Evolutionary conservation across 495 filamentous ascomycete species (phyloP).

Genomic region (Aspergillus olivimuriae): DNA sequence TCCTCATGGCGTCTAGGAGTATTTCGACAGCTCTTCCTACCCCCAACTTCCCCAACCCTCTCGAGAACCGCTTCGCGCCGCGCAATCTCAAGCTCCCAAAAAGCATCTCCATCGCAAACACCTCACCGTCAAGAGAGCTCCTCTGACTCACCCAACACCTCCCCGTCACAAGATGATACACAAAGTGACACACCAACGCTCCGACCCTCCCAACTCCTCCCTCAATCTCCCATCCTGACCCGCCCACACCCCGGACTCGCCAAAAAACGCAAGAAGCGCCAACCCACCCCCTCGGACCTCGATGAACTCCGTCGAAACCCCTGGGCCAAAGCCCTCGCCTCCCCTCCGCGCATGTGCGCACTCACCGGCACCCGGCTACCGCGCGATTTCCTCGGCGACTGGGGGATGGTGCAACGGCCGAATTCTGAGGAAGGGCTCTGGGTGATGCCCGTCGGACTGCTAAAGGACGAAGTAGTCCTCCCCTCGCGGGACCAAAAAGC

Average conservation of each 20-base stretch:
- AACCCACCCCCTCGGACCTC: slow-evolving; percentile 38
- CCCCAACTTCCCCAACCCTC: slow-evolving; percentile 1
- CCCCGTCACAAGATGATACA: neutral
- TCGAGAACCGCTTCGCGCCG: neutral
- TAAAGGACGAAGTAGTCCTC: slow-evolving; percentile 24
- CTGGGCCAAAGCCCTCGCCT: slow-evolving; percentile 55
- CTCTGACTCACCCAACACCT: too few species aligned
- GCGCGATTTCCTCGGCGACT: slow-evolving; percentile 55
- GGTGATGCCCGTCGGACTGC: slow-evolving; percentile 49
- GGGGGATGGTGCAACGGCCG: slow-evolving; percentile 52
- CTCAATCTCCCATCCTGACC: slow-evolving; percentile 34
- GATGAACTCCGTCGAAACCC: slow-evolving; percentile 29
- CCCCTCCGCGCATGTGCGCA: slow-evolving; percentile 54
- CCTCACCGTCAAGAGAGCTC: neutral
- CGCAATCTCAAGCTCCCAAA: slow-evolving; percentile 2
- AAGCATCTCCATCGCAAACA: neutral
- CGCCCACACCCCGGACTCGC: slow-evolving; percentile 11
- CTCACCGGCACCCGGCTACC: slow-evolving; percentile 54
- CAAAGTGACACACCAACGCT: neutral
- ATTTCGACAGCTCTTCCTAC: slow-evolving; percentile 21
- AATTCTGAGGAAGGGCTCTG: slow-evolving; percentile 41
- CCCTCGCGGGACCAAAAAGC: neutral
- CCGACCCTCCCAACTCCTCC: slow-evolving; percentile 32
- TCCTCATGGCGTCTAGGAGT: slow-evolving; percentile 29
- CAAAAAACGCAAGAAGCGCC: slow-evolving; percentile 18